Base-by-base conservation (phyloP, 83 land plant species). In the Thuja plicata region DNA sequence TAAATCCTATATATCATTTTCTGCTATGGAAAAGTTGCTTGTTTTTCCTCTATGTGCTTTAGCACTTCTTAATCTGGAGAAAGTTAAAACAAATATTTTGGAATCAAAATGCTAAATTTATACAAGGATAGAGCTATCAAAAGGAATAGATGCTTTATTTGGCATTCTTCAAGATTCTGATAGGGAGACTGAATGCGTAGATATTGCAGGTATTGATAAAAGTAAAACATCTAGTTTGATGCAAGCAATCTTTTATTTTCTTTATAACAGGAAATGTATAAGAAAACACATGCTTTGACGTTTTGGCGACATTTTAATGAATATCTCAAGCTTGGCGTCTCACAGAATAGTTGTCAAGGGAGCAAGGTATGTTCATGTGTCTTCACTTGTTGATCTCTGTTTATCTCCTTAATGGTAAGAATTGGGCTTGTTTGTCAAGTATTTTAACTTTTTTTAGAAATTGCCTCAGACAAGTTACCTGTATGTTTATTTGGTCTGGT, bases 271-370 rank as follows among this genome's bases (percentile, higher is more conserved):
- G 94, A 91, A 89, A 52, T 60, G 17, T 93, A 92, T 88, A 92
- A 91, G 88, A 76, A 30, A 86, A 88, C 83, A 34, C 91, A 89
- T 2, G 95, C 91, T 3, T 76, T 84, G 40, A 89, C n/a, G 40
- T 93, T 93, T 87, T 95, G 96, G 96, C 21, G 74, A 91, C 92
- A 92, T 66, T 95, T 95, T 87, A 91, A 93, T 66, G 77, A 55
- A 37, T 91, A 90, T 81, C 35, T 30, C 54, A 71, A 92, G 54
- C 43, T 82, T 73, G 38, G 55, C 87, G 57, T 86, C 80, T 73
- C 73, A 24, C 3, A 38, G 27, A 90, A 88, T 34, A 85, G 30
- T 46, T 45, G 3, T 73, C 66, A 57, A 52, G 43, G 90, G 38
- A 6, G 21, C n/a, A 84, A 48, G 52, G 91, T 90, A 90, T 57